Evolutionary conservation across 352 stramenopile species (phyloP).

Genomic region (Globisporangium uncinulatum): DNA sequence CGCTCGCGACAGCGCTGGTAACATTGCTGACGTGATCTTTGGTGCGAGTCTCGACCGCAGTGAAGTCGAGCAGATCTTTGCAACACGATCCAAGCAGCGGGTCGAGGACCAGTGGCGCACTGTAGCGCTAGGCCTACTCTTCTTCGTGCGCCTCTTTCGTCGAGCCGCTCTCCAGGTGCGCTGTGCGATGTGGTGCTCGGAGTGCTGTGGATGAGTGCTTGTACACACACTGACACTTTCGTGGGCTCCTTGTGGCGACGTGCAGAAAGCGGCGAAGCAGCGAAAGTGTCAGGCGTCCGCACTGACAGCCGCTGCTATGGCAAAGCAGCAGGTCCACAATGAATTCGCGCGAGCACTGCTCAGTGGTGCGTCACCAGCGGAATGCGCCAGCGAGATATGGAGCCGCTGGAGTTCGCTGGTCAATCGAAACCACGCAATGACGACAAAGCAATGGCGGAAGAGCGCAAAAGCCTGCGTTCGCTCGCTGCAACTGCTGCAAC

Average conservation of each 20-base stretch:
- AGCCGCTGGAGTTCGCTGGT: neutral
- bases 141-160: slow-evolving; percentile 32
- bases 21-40: slow-evolving; percentile 29
- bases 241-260: neutral
- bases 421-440: neutral
- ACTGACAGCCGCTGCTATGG: neutral
- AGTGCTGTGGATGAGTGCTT: neutral
- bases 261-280: slow-evolving; percentile 20
- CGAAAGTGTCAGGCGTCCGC: slow-evolving; percentile 6
- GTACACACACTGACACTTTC: neutral
- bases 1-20: slow-evolving; percentile 21
- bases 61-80: slow-evolving; percentile 25
- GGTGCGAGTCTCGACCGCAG: slow-evolving; percentile 26
- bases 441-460: slow-evolving; percentile 1
- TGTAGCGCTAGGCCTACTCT: slow-evolving; percentile 25
- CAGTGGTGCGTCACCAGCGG: neutral
- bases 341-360: slow-evolving; percentile 2
- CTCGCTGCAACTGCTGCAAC: slow-evolving; percentile 7
- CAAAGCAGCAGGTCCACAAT: neutral
- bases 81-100: slow-evolving; percentile 15
- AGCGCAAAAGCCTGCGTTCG: slow-evolving; percentile 4
- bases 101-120: slow-evolving; percentile 29
- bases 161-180: slow-evolving; percentile 20
- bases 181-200: neutral
- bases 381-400: too few relatives aligned